Evolutionary conservation across 805 yeast species (phyloP), one percentile per base, ranked within the genome.

Genomic region (Kockiozyma suomiensis): DNA sequence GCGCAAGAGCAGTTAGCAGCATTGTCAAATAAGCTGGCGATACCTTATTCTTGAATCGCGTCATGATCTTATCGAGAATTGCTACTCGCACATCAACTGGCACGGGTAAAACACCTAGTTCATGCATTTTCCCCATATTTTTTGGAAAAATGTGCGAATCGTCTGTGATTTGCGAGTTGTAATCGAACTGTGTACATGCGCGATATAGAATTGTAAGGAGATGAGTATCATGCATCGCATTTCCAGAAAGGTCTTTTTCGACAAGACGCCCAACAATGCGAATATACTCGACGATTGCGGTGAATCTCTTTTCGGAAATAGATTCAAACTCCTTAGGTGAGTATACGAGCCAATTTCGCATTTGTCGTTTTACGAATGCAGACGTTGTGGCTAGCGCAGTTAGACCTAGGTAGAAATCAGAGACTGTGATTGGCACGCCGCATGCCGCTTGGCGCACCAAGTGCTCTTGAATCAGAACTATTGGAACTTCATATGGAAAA

Each of bases 361-460:
- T n/a, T 51, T 10, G 43, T 15, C 26, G 61, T 42, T 30, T 62
- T 57, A 15, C 43, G 54, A 69, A 73, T 13, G 68, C 72, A 4
- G 62, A 53, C 26, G 71, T 62, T 42, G 70, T 70, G 32, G 73
- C 72, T 15, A 74, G 61, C 2, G 73, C 67, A 4, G 66, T 57
- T 4, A 74, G 50, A 1, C 69, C 67, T 8, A 54, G 51, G 37
- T 65, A 68, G 8, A 75, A 50, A 35, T 75, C 78, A 41, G 65
- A 64, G 13, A 50, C 41, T 23, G 65, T 68, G 4, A 73, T 63
- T 0, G 66, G 61, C 5, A 56, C 46, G 1, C 79, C 79, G 7
- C 70, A 54, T 0, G 70, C 70, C 40, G 68, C 75, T 56, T 74
- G 76, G 8, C 53, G 37, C 15, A 64, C 58, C 6, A 73, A 61